These are phyloP conservation scores for Lepidium africanum DNA, from an alignment of 345 rosid genomes.

Conservation along the genomic window DNA sequence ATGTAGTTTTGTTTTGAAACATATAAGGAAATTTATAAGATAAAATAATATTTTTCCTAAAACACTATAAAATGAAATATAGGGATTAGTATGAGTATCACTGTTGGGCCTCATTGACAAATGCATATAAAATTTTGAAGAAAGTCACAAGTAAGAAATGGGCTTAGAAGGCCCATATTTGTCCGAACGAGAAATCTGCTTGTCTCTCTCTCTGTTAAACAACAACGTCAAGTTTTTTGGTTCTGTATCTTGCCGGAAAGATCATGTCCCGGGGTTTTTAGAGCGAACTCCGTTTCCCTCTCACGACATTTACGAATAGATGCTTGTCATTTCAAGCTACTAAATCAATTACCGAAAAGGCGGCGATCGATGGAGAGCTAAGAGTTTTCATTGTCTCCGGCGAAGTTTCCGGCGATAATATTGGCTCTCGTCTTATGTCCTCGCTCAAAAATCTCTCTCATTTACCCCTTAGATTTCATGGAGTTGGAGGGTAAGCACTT, in stretches of 20 bases:
- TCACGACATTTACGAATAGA: conserved; percentile 17
- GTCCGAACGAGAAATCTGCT: background rate
- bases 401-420: conserved; percentile 87
- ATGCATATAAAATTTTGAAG: background rate
- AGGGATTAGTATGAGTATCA: no score
- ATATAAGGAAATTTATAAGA: no score
- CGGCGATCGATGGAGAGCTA: conserved; percentile 61
- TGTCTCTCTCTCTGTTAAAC: background rate
- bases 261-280: background rate
- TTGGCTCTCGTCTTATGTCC: conserved; percentile 80
- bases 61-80: no score
- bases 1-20: no score
- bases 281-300: background rate
- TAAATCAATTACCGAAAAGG: conserved; percentile 37
- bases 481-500: conserved; percentile 80
- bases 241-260: background rate
- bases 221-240: background rate
- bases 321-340: conserved; percentile 33
- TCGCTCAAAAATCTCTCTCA: conserved; percentile 66
- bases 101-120: background rate
- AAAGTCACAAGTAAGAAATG: background rate
- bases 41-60: no score
- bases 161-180: background rate
- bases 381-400: conserved; percentile 78
- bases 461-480: conserved; percentile 62